Conservation (phyloP, 1,284 basidiomycete species). For the Phylloboletellus chloephorus region DNA sequence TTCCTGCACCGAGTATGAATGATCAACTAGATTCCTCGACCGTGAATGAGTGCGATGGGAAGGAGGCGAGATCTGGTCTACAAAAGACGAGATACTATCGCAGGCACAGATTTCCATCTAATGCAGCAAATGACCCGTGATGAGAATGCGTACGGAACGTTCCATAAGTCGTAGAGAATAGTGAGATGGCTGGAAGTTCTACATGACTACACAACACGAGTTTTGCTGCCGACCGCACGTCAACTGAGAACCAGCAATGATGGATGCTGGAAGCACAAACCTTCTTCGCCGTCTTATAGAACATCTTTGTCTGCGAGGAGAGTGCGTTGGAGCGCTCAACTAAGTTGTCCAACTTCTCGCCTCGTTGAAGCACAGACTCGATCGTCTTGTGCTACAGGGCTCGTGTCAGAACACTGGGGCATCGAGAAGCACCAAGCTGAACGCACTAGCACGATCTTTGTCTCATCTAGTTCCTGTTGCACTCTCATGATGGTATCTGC, state of each 20-base stretch:
- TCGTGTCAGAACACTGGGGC: neutral
- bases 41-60: conserved; percentile 1
- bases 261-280: conserved; percentile 37
- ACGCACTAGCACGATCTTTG: conserved; percentile 89
- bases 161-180: conserved; percentile 11
- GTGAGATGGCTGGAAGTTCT: conserved; percentile 15
- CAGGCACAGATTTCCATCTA: conserved; percentile 4
- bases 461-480: conserved; percentile 97
- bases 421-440: neutral
- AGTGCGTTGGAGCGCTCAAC: conserved; percentile 93
- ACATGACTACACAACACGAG: conserved; percentile 56
- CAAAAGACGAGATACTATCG: conserved; percentile 8
- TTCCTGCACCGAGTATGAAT: neutral
- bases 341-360: conserved; percentile 95
- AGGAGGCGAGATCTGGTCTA: conserved; percentile 1
- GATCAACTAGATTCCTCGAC: conserved; percentile 7
- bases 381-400: conserved; percentile 91
- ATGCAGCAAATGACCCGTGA: neutral
- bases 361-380: conserved; percentile 92
- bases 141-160: conserved; percentile 25
- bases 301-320: conserved; percentile 90
- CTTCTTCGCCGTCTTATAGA: conserved; percentile 93
- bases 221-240: conserved; percentile 45
- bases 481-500: conserved; percentile 99
- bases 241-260: neutral